phyloP scores from a whole-genome alignment of 208 protist species.

The Leptomonas seymouri region DNA sequence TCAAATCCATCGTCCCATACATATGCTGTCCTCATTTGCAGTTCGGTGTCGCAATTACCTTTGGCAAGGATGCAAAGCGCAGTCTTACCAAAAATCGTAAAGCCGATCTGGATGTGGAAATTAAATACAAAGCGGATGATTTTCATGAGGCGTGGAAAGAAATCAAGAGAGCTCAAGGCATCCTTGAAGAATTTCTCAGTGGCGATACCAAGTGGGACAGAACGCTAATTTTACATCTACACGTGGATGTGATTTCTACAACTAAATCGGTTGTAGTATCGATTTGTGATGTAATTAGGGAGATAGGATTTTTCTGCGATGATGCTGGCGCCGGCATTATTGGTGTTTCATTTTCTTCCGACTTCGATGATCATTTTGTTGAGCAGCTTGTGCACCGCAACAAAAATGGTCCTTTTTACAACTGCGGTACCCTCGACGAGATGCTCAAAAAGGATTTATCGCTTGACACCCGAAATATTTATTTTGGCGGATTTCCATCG shows the following conservation, averaged over 20 bases:
- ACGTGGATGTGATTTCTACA: conserved; percentile 33
- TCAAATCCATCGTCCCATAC: conserved; percentile 69
- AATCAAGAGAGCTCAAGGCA: conserved; percentile 37
- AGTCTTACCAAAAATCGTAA: conserved; percentile 34
- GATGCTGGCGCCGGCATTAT: conserved; percentile 49
- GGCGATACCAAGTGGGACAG: conserved; percentile 50
- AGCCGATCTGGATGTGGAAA: conserved; percentile 39
- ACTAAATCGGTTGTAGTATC: conserved; percentile 28
- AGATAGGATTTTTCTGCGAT: conserved; percentile 59
- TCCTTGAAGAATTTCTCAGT: conserved; percentile 41
- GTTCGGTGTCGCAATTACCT: conserved; percentile 61
- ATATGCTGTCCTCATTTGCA: conserved; percentile 53
- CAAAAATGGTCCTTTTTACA: conserved; percentile 53
- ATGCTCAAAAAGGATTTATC: conserved; percentile 35
- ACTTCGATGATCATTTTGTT: conserved; percentile 19
- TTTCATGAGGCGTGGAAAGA: conserved; percentile 41
- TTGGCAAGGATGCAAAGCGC: conserved; percentile 61
- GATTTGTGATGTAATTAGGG: conserved; percentile 61
- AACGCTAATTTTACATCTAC: conserved; percentile 54
- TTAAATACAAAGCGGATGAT: conserved; percentile 47
- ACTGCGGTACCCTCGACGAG: conserved; percentile 42
- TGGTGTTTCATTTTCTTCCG: conserved; percentile 58
- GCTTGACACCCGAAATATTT: conserved; percentile 44
- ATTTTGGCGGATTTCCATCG: conserved; percentile 56
- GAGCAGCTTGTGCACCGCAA: conserved; percentile 35